phyloP scores from a whole-genome alignment of 306 rosid species.

The Vachellia pachyceras region DNA sequence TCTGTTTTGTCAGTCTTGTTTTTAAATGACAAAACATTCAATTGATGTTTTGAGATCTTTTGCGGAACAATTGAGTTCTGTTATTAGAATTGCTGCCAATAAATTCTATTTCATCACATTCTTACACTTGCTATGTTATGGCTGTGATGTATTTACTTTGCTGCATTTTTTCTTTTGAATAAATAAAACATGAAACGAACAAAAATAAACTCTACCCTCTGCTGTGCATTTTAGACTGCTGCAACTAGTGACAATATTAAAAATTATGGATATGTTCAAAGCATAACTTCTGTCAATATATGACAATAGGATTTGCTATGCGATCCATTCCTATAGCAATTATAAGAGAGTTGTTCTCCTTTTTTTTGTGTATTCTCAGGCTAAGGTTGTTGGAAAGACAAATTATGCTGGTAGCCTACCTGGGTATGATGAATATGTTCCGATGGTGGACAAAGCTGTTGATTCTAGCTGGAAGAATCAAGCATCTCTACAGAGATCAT shows the following conservation, averaged over 20 bases:
- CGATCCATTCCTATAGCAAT: slow-evolving; percentile 1
- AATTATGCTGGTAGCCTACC: slow-evolving; percentile 60
- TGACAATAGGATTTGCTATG: slow-evolving; percentile 9
- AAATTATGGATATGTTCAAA: slow-evolving; percentile 28
- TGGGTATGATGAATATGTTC: slow-evolving; percentile 94
- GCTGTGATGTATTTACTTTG: background rate
- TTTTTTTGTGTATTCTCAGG: slow-evolving; percentile 52
- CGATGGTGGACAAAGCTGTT: slow-evolving; percentile 98
- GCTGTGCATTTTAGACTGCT: background rate
- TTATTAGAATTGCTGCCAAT: slow-evolving; percentile 1
- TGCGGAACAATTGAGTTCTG: background rate
- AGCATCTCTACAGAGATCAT: slow-evolving; percentile 57
- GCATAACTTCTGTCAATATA: slow-evolving; percentile 5
- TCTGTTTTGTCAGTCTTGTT: background rate
- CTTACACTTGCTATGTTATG: slow-evolving; percentile 1
- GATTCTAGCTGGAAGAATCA: slow-evolving; percentile 88
- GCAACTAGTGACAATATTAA: slow-evolving; percentile 12
- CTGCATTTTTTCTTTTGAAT: background rate
- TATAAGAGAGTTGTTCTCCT: background rate
- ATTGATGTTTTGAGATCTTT: slow-evolving; percentile 1
- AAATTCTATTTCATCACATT: slow-evolving; percentile 15
- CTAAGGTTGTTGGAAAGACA: slow-evolving; percentile 76
- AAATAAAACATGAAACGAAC: background rate
- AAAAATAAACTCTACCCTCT: background rate
- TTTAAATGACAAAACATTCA: slow-evolving; percentile 1